Conservation (phyloP, 495 filamentous ascomycete species). For the Penicillium antarcticum region DNA sequence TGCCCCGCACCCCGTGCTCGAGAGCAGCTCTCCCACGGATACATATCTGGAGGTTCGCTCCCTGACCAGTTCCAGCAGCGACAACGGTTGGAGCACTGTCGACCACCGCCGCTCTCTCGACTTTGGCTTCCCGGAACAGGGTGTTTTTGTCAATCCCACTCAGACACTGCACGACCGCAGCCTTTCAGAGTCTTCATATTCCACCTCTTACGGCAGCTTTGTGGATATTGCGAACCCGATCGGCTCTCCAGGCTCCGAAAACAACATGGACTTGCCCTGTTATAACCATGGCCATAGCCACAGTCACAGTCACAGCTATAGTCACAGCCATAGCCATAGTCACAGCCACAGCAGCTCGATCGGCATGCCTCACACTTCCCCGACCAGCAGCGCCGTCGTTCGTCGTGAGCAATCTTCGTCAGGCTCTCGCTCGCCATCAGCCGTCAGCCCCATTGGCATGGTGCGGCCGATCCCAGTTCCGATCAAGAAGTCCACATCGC, state of each 20-base stretch:
- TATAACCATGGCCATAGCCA: slow-evolving; percentile 18
- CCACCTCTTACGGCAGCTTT: slow-evolving; percentile 71
- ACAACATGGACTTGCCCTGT: slow-evolving; percentile 60
- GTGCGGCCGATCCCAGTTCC: slow-evolving; percentile 62
- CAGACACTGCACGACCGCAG: slow-evolving; percentile 82
- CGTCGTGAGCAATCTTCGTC: slow-evolving; percentile 39
- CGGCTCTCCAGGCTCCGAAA: slow-evolving; percentile 64
- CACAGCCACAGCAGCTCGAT: slow-evolving; percentile 30
- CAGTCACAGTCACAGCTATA: slow-evolving; percentile 12
- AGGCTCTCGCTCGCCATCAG: slow-evolving; percentile 48
- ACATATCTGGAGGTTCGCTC: slow-evolving; percentile 83
- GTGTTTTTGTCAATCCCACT: slow-evolving; percentile 78
- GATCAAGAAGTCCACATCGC: slow-evolving; percentile 64
- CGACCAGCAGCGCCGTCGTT: slow-evolving; percentile 37
- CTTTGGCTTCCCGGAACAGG: slow-evolving; percentile 48
- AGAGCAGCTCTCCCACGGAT: slow-evolving; percentile 77
- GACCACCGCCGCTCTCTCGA: slow-evolving; percentile 58
- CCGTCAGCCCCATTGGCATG: slow-evolving; percentile 64
- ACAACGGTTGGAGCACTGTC: slow-evolving; percentile 78
- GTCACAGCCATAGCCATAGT: slow-evolving; percentile 22
- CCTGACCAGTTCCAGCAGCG: slow-evolving; percentile 73
- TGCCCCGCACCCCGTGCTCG: slow-evolving; percentile 47
- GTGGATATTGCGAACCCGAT: slow-evolving; percentile 75
- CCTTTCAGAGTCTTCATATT: slow-evolving; percentile 79
- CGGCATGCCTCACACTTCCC: slow-evolving; percentile 23